Conservation (phyloP, 2,329 filamentous ascomycete genomes). For the Arthrocladium fulminans region DNA sequence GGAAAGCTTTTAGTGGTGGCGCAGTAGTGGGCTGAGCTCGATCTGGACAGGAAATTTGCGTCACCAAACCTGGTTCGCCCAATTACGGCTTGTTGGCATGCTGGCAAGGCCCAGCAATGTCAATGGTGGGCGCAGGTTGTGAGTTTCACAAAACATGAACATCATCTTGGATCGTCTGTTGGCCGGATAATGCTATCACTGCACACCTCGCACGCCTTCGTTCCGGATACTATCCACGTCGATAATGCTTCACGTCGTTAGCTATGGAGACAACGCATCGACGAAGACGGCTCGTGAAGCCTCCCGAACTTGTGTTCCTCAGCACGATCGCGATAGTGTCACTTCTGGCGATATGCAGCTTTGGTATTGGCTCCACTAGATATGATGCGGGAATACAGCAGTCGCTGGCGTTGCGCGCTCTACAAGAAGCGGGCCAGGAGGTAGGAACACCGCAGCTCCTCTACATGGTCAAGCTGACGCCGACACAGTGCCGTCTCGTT, state of each 20-base stretch:
- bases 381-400: background rate
- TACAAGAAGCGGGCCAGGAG: constrained; percentile 17
- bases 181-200: background rate
- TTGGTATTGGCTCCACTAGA: background rate
- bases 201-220: background rate
- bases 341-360: constrained; percentile 8
- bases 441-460: constrained; percentile 4
- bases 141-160: background rate
- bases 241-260: constrained; percentile 7
- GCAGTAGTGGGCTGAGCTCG: too few species aligned
- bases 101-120: background rate
- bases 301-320: constrained; percentile 5
- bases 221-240: background rate
- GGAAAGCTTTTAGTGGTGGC: background rate
- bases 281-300: constrained; percentile 1
- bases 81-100: background rate
- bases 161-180: background rate
- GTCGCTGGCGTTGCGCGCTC: constrained; percentile 9
- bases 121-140: background rate
- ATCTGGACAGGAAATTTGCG: background rate
- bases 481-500: constrained; percentile 62
- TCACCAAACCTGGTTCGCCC: too few species aligned
- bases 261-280: constrained; percentile 1
- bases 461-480: background rate
- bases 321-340: constrained; percentile 6